A percentile compares a stretch with the other conserved stretches of the same genome.
Evolutionary conservation across 202 grass and related monocot species (phyloP).

Genomic region (Panicum virgatum): DNA sequence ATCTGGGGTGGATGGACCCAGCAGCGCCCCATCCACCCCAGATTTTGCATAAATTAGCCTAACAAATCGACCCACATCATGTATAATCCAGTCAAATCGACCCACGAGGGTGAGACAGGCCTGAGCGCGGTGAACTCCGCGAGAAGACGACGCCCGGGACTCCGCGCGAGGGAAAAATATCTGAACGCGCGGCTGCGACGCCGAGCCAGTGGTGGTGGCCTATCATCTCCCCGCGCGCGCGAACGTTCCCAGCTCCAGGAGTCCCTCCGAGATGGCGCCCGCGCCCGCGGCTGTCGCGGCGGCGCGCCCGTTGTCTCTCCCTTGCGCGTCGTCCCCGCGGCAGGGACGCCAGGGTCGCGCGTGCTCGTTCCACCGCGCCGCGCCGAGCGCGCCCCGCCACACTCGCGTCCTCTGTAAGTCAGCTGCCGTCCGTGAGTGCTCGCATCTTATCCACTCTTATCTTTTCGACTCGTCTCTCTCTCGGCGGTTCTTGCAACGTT

Average conservation of each 20-base stretch:
- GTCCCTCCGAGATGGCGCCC: conserved; percentile 50
- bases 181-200: conserved; percentile 16
- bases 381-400: neutral
- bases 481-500: neutral
- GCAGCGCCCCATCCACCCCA: no score
- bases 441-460: conserved; percentile 10
- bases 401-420: neutral
- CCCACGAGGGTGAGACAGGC: no score
- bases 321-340: neutral
- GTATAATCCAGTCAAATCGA: no score
- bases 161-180: no score
- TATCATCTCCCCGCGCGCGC: conserved; percentile 2
- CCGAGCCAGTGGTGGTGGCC: neutral
- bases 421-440: neutral
- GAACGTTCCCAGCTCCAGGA: neutral
- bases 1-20: no score
- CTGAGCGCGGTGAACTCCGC: no score
- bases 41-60: no score
- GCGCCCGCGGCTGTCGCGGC: conserved; percentile 10
- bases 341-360: neutral
- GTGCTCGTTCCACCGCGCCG: neutral
- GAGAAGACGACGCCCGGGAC: no score
- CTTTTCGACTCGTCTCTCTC: neutral
- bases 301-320: conserved; percentile 18
- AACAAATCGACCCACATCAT: no score